These are phyloP conservation scores for Chondrus crispus DNA, from an alignment of 23 red algal species.

Conservation along the genomic window DNA sequence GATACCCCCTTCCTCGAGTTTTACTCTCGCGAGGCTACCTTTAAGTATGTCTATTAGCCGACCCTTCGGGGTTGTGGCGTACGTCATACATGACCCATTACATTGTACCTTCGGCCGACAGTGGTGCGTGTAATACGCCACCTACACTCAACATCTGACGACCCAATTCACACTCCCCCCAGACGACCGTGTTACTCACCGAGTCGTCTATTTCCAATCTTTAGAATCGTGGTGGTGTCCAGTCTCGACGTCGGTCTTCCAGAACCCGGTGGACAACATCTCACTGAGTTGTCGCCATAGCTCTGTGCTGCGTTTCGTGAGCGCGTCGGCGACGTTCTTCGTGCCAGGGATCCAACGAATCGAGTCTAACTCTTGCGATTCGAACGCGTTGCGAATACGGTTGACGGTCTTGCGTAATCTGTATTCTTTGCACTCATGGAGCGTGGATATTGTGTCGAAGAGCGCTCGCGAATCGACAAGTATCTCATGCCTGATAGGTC, in stretches of 20 bases:
- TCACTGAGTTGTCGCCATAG: neutral
- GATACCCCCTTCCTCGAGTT: too few species aligned
- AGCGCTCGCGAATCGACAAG: neutral
- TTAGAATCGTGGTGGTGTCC: too few species aligned
- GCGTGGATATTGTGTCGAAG: neutral
- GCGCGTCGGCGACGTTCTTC: neutral
- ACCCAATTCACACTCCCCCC: too few species aligned
- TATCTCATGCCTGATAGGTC: neutral
- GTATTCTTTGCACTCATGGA: neutral
- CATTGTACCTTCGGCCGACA: too few species aligned
- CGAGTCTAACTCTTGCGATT: neutral
- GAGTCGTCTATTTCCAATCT: too few species aligned
- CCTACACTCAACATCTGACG: too few species aligned
- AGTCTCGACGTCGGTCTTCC: neutral
- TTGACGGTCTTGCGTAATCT: neutral
- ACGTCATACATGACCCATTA: too few species aligned
- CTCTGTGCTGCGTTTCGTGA: neutral
- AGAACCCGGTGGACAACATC: neutral
- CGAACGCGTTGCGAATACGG: neutral
- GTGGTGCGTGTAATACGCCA: too few species aligned
- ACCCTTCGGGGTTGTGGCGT: too few species aligned
- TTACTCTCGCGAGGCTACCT: too few species aligned
- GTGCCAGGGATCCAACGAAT: neutral
- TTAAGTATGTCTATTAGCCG: too few species aligned
- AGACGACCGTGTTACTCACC: too few species aligned